Evolutionary conservation across 2,329 filamentous ascomycete genomes (phyloP).

Genomic region (Purpureocillium lavendulum): DNA sequence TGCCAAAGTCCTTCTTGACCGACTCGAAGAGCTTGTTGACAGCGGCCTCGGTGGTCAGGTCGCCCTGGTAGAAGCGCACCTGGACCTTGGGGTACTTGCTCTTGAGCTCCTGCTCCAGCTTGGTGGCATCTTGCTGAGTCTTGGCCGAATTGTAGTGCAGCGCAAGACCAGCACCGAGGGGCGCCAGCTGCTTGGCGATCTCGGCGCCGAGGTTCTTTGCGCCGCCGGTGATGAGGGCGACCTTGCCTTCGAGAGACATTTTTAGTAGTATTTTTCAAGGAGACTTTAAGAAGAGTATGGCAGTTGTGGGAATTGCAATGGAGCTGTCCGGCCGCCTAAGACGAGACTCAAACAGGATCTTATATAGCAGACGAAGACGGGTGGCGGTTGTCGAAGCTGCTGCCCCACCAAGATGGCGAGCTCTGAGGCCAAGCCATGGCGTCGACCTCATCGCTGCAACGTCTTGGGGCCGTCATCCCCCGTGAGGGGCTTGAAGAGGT

Average conservation of each 20-base stretch:
- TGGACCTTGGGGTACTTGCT: conserved; percentile 19
- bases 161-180: conserved; percentile 47
- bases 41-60: conserved; percentile 29
- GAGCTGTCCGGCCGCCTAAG: no score
- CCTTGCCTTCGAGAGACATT: conserved; percentile 28
- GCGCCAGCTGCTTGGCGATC: conserved; percentile 47
- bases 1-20: conserved; percentile 30
- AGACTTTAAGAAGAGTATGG: no score
- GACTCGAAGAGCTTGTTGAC: conserved; percentile 31
- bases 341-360: no score
- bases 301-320: no score
- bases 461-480: no score
- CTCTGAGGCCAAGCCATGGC: no score
- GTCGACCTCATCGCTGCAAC: no score
- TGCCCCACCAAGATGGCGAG: no score
- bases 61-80: conserved; percentile 31
- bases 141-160: conserved; percentile 45
- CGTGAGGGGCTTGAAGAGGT: no score
- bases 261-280: conserved; percentile 7
- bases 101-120: conserved; percentile 27
- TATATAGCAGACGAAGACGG: no score
- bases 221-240: conserved; percentile 44
- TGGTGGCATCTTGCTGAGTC: conserved; percentile 25
- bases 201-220: conserved; percentile 53
- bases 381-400: no score